These are phyloP conservation scores for Breviolum minutum DNA, from an alignment of 73 alveolate species.

Conservation along the genomic window DNA sequence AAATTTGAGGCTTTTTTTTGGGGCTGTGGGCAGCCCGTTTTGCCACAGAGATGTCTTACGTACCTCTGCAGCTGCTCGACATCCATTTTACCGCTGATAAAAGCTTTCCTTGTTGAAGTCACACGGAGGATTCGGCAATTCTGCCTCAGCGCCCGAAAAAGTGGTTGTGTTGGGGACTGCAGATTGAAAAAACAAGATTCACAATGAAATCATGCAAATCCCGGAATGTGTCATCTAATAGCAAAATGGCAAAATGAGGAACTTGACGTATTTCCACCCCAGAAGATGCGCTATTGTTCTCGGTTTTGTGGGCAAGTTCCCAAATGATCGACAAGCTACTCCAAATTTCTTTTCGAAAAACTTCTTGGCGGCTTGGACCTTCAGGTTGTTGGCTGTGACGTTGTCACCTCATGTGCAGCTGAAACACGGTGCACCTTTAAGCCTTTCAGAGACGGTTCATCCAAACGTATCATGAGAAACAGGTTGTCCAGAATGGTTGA, in stretches of 20 bases:
- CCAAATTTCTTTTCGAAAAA: neutral
- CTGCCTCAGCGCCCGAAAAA: constrained; percentile 11
- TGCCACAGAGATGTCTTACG: constrained; percentile 49
- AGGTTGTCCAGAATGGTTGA: no score
- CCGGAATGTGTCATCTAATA: no score
- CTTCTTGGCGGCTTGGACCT: neutral
- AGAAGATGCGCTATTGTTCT: neutral
- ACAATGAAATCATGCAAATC: neutral
- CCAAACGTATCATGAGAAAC: no score
- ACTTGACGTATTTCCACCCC: neutral
- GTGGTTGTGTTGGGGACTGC: neutral
- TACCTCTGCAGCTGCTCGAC: constrained; percentile 3
- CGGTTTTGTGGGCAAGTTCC: no score
- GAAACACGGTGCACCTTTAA: no score
- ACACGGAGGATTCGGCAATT: constrained; percentile 84
- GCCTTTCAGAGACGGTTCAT: no score
- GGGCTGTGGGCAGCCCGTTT: no score
- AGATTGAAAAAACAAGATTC: neutral
- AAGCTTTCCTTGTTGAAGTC: constrained; percentile 50
- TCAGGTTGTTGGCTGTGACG: neutral
- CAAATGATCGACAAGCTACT: neutral
- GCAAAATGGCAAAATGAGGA: neutral
- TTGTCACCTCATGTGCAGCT: neutral
- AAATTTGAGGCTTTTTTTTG: no score
- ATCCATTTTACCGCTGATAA: neutral